Percentiles rank a stretch among this genome's conserved stretches.
Evolutionary conservation across 2,329 filamentous ascomycete species (phyloP).

Genomic region (Coleophoma crateriformis): DNA sequence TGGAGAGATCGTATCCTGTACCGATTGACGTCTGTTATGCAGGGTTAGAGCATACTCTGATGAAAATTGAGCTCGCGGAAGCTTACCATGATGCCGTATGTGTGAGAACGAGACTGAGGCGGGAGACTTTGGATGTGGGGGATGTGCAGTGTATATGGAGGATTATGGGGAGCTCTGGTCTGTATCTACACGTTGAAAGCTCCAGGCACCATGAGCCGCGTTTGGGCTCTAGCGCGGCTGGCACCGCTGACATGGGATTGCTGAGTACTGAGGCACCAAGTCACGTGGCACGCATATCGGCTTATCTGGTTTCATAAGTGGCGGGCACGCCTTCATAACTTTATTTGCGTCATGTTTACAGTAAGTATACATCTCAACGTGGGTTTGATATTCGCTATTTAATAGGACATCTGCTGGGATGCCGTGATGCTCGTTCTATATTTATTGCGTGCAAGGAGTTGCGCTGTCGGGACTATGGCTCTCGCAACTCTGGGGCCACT

Average conservation of each 20-base stretch:
- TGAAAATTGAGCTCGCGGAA: conserved; percentile 5
- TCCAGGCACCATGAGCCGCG: conserved; percentile 26
- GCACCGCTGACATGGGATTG: neutral
- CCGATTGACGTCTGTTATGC: conserved; percentile 89
- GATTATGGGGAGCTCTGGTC: conserved; percentile 2
- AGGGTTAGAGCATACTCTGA: neutral
- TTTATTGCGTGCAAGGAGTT: no score
- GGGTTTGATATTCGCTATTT: no score
- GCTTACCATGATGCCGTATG: conserved; percentile 24
- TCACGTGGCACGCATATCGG: neutral
- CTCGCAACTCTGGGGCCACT: no score
- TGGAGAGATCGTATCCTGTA: conserved; percentile 97
- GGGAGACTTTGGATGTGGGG: neutral
- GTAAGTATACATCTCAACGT: no score
- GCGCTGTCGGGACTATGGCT: no score
- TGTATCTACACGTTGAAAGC: conserved; percentile 14
- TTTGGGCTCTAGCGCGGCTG: conserved; percentile 10
- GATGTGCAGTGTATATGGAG: neutral
- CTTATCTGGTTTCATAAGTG: no score
- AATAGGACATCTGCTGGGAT: no score
- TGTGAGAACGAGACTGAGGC: neutral
- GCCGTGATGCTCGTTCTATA: no score
- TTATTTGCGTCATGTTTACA: neutral
- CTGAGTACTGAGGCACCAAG: neutral
- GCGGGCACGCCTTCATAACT: no score